A percentile compares a stretch with the other conserved stretches of the same genome.
These are phyloP conservation scores for Brassica juncea DNA, from an alignment of 345 rosid genomes.

Conservation along the genomic window DNA sequence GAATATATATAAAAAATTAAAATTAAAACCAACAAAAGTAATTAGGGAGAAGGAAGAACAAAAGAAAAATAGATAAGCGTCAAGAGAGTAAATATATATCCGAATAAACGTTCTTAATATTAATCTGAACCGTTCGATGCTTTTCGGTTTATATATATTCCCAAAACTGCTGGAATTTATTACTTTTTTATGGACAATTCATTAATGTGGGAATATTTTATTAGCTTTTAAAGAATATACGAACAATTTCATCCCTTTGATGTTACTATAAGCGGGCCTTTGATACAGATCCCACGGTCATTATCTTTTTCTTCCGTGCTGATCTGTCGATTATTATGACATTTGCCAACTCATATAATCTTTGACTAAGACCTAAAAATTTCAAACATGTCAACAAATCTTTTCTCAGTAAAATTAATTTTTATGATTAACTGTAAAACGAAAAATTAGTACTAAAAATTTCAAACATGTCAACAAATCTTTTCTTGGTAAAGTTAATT, in stretches of 20 bases:
- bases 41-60: background rate
- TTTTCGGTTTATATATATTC: constrained; percentile 28
- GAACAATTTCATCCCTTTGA: constrained; percentile 1
- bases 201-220: background rate
- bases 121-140: constrained; percentile 51
- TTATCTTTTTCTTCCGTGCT: background rate
- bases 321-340: background rate
- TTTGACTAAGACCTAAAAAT: background rate
- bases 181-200: background rate
- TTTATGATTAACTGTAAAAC: background rate
- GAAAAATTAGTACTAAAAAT: background rate
- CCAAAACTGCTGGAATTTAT: constrained; percentile 27
- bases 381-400: background rate
- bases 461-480: background rate
- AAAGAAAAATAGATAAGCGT: constrained; percentile 10
- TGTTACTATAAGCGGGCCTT: background rate
- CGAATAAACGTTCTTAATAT: background rate
- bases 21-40: background rate
- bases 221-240: background rate
- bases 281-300: constrained; percentile 27
- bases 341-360: background rate
- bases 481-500: background rate
- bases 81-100: constrained; percentile 9
- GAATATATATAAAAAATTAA: background rate
- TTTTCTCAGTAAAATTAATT: background rate